Evolutionary conservation across 495 filamentous ascomycete species (phyloP).

Genomic region (Penicillium bialowiezense): DNA sequence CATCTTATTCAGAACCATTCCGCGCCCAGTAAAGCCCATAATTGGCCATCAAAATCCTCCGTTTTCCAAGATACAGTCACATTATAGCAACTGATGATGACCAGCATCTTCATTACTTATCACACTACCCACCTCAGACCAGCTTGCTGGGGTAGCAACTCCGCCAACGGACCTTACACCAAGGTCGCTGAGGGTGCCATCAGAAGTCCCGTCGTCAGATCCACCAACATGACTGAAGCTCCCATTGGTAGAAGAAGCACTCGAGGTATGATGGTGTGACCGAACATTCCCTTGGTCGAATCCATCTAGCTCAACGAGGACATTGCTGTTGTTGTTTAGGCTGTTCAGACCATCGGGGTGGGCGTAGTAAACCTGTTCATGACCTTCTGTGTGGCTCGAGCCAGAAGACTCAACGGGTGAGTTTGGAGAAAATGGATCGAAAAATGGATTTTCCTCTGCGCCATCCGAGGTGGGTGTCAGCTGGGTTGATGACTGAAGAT

Average conservation of each 20-base stretch:
- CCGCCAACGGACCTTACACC: constrained; percentile 45
- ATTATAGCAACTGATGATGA: constrained; percentile 24
- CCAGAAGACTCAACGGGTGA: constrained; percentile 1
- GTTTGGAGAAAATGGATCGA: constrained; percentile 20
- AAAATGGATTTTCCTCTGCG: constrained; percentile 19
- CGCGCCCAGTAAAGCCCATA: too few relatives aligned
- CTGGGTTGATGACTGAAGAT: constrained; percentile 40
- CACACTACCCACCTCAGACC: constrained; percentile 76
- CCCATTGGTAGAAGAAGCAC: constrained; percentile 35
- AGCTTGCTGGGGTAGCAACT: constrained; percentile 64
- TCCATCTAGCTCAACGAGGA: constrained; percentile 11
- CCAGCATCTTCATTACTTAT: constrained; percentile 53
- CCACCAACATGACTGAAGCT: constrained; percentile 36
- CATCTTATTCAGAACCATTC: too few relatives aligned
- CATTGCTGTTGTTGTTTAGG: constrained; percentile 21
- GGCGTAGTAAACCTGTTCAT: constrained; percentile 30
- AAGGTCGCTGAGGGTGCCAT: constrained; percentile 66
- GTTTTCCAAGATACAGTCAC: not conserved
- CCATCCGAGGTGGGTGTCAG: constrained; percentile 49
- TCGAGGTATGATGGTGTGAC: constrained; percentile 27
- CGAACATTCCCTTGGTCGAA: constrained; percentile 10
- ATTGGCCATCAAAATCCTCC: too few relatives aligned
- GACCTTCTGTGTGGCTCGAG: constrained; percentile 32
- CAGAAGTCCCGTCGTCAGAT: constrained; percentile 30
- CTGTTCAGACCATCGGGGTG: constrained; percentile 33